Percentiles rank a stretch among this genome's conserved stretches.
Conservation (phyloP, 1,139 yeast species). For the Scheffersomyces illinoinensis region DNA sequence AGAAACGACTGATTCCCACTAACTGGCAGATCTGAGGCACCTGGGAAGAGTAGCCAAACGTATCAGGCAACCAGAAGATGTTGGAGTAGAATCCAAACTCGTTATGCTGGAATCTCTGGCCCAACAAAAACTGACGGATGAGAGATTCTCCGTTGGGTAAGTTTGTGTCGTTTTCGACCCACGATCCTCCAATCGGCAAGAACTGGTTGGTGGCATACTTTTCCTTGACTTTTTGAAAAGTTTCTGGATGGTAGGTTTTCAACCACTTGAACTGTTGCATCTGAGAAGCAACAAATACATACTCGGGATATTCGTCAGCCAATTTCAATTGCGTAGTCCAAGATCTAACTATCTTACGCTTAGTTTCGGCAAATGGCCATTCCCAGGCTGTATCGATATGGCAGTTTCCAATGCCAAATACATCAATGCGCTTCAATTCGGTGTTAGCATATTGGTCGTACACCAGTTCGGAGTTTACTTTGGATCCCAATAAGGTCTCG, state of each 20-base stretch:
- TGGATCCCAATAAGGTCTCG: constrained; percentile 58
- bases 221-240: constrained; percentile 60
- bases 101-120: constrained; percentile 79
- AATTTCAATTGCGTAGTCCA: constrained; percentile 92
- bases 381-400: constrained; percentile 98
- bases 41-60: constrained; percentile 95
- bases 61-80: constrained; percentile 94
- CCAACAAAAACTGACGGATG: constrained; percentile 83
- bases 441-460: constrained; percentile 32
- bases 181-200: constrained; percentile 91
- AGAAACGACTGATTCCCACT: constrained; percentile 79
- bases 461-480: constrained; percentile 65
- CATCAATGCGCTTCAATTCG: constrained; percentile 39
- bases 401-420: constrained; percentile 87
- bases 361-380: constrained; percentile 98
- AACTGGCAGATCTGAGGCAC: constrained; percentile 88
- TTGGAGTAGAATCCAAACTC: constrained; percentile 76
- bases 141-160: constrained; percentile 91
- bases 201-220: constrained; percentile 75
- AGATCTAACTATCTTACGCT: constrained; percentile 86
- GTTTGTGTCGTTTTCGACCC: constrained; percentile 98
- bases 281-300: constrained; percentile 91
- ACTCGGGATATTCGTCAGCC: constrained; percentile 88
- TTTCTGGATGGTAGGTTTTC: constrained; percentile 77
- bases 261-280: constrained; percentile 97